Conservation (phyloP, 768 basidiomycete species). For the Pleurotus ostreatus region DNA sequence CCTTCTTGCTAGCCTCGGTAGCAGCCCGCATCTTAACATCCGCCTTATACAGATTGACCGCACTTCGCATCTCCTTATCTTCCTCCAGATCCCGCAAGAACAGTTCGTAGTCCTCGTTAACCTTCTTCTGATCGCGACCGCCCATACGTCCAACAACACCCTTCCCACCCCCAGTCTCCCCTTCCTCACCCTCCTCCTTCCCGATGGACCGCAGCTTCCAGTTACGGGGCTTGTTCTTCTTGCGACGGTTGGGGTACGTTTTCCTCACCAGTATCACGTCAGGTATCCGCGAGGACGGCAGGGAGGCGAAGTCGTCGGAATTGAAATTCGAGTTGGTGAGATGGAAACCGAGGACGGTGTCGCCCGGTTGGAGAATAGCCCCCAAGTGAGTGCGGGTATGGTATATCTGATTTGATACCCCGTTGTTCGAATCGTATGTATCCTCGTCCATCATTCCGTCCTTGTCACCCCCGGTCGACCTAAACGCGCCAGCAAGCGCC, state of each 20-base stretch:
- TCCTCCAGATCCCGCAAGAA: slow-evolving; percentile 95
- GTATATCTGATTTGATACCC: slow-evolving; percentile 71
- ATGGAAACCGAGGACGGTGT: slow-evolving; percentile 88
- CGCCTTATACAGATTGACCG: slow-evolving; percentile 84
- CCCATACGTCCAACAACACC: slow-evolving; percentile 91
- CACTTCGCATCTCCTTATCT: slow-evolving; percentile 84
- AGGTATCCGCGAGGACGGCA: slow-evolving; percentile 68
- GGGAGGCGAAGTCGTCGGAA: slow-evolving; percentile 74
- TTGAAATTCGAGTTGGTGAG: slow-evolving; percentile 91
- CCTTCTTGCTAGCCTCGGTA: slow-evolving; percentile 27
- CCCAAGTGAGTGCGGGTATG: slow-evolving; percentile 98
- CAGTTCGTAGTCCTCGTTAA: slow-evolving; percentile 94
- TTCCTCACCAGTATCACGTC: slow-evolving; percentile 95
- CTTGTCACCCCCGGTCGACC: slow-evolving; percentile 41
- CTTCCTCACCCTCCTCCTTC: slow-evolving; percentile 86
- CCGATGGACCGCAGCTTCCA: slow-evolving; percentile 94
- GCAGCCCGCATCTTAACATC: slow-evolving; percentile 49
- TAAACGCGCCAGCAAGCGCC: slow-evolving; percentile 77
- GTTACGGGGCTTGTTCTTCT: slow-evolving; percentile 79
- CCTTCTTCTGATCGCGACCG: slow-evolving; percentile 86
- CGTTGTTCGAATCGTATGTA: slow-evolving; percentile 45
- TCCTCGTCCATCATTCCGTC: slow-evolving; percentile 51
- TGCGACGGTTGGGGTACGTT: slow-evolving; percentile 88
- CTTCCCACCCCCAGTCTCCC: slow-evolving; percentile 40
- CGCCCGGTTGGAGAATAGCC: slow-evolving; percentile 86